A percentile compares a stretch with the other conserved stretches of the same genome.
These are phyloP conservation scores for Rhizophora mangle DNA, from an alignment of 345 rosid species.

Conservation along the genomic window DNA sequence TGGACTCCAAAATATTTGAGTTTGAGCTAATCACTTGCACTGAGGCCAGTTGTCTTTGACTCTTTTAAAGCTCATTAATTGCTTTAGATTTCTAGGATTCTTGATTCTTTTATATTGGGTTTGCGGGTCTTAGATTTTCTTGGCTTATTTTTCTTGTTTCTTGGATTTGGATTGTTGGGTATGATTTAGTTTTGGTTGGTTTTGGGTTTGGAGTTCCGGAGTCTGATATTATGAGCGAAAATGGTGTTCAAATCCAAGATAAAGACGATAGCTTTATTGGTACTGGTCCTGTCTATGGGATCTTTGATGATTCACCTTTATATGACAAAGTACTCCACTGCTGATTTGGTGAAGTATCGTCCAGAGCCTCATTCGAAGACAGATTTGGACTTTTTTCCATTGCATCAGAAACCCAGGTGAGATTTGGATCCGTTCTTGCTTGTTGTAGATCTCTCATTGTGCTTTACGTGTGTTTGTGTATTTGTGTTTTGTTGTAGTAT, in stretches of 20 bases:
- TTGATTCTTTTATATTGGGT: too few species aligned
- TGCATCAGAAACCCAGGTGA: constrained; percentile 44
- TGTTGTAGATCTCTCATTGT: not conserved
- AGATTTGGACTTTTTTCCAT: constrained; percentile 33
- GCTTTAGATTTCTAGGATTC: too few species aligned
- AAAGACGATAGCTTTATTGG: constrained; percentile 80
- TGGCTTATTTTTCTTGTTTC: not conserved
- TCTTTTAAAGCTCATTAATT: not conserved
- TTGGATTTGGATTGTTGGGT: constrained; percentile 15
- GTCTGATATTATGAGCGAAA: constrained; percentile 20
- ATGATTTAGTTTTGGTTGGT: not conserved
- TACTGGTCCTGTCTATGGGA: constrained; percentile 64
- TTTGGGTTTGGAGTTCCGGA: not conserved
- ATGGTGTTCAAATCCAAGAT: constrained; percentile 86
- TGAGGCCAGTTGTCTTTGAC: not conserved
- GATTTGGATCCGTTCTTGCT: constrained; percentile 3
- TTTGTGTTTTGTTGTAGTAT: not conserved
- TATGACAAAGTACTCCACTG: constrained; percentile 67
- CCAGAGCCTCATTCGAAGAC: constrained; percentile 40
- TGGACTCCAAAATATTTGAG: not conserved
- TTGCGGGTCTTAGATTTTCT: not conserved
- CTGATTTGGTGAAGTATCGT: constrained; percentile 47
- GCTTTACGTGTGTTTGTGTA: not conserved
- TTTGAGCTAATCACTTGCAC: not conserved
- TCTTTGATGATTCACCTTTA: constrained; percentile 80